Evolutionary conservation across 1,284 basidiomycete species (phyloP), one percentile per base, ranked within the genome.

Genomic region (Ceraceosorus bombacis): DNA sequence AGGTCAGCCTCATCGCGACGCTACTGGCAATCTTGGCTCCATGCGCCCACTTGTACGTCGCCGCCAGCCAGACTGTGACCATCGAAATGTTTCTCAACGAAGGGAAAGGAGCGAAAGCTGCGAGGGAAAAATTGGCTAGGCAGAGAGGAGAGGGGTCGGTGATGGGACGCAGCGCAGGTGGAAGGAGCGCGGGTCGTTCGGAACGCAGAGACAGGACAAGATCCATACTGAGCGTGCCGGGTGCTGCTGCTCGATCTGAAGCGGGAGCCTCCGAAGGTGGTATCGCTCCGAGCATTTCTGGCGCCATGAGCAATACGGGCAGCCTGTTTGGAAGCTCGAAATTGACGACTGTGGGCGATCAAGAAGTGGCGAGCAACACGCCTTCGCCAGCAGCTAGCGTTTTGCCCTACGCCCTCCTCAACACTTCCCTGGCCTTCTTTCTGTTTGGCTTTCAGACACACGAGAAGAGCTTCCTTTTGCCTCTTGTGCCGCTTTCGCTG

Each of bases 371-470:
- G 27, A 48, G 41, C 46, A 41, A 54, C 10, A 87, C 0, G 81
- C 82, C n/a, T 51, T 86, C 53, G 83, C 86, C 37, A 85, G 88
- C 77, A 5, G 73, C 74, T 0, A 60, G 62, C 27, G 63, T 77
- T 56, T 63, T 77, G 4, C 73, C 67, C 4, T 77, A 76, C 51
- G 78, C 77, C 41, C 68, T 78, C 17, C 39, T 72, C 43, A 67
- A 63, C 43, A 66, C 73, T 5, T 69, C 74, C 4, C 72, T 93
- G 81, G 87, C 90, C 4, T 94, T 95, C 82, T 95, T 92, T 80
- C 81, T 97, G 36, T 93, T 95, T 79, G 92, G 90, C 6, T 94
- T 95, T 78, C 91, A 95, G 75, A 91, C 92, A 38, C 91, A 94
- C 78, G 91, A 95, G 78, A 95, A 95, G 81, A 88, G 88, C 2